Percentiles rank a stretch among this genome's conserved stretches.
phyloP scores from a whole-genome alignment of 768 basidiomycete species.

The Epithele typhae region DNA sequence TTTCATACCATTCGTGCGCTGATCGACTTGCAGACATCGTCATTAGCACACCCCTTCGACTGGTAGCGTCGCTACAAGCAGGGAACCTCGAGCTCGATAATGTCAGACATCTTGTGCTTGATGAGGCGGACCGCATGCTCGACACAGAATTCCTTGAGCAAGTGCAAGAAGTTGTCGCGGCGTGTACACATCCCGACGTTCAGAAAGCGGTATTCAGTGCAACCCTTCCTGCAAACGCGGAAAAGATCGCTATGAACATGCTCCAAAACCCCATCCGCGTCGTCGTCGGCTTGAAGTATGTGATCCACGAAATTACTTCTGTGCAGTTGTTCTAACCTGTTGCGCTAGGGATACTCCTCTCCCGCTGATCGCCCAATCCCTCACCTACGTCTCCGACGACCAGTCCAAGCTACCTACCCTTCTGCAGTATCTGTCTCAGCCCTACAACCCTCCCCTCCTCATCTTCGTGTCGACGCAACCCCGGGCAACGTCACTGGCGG shows the following conservation, averaged over 20 bases:
- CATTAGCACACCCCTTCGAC: conserved; percentile 86
- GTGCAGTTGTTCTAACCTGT: neutral
- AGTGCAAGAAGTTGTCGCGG: conserved; percentile 79
- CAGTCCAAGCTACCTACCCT: conserved; percentile 92
- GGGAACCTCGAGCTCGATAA: conserved; percentile 66
- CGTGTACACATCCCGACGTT: conserved; percentile 62
- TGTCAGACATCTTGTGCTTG: conserved; percentile 81
- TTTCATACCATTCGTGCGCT: neutral
- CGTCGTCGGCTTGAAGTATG: conserved; percentile 95
- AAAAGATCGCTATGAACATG: conserved; percentile 84
- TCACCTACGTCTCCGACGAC: conserved; percentile 91
- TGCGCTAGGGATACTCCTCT: conserved; percentile 82
- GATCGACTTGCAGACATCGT: conserved; percentile 61
- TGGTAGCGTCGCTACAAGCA: conserved; percentile 76
- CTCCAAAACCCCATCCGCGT: conserved; percentile 84
- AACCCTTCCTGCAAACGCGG: conserved; percentile 84
- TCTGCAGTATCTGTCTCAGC: conserved; percentile 69
- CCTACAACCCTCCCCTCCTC: conserved; percentile 87
- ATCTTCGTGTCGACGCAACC: conserved; percentile 91
- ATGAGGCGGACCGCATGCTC: conserved; percentile 90
- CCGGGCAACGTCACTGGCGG: conserved; percentile 72
- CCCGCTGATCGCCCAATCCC: conserved; percentile 81
- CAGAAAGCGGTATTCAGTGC: conserved; percentile 95
- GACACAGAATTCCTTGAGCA: conserved; percentile 87
- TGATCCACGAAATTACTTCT: neutral